These are phyloP conservation scores for apple (Malus domestica) DNA, from an alignment of 306 rosid genomes.

Conservation along the genomic window ASM211411v1 NC_041791.1:28015001-28015500, in stretches of 20 bases:
- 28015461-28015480: slow-evolving; percentile 75
- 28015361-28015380: neutral
- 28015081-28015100: slow-evolving; percentile 24
- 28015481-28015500: slow-evolving; percentile 77
- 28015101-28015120: slow-evolving; percentile 14
- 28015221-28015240: slow-evolving; percentile 96
- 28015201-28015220: slow-evolving; percentile 93
- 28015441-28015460: slow-evolving; percentile 44
- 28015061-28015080: slow-evolving; percentile 85
- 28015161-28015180: slow-evolving; percentile 65
- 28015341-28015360: neutral
- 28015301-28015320: slow-evolving; percentile 24
- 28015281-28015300: slow-evolving; percentile 92
- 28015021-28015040: slow-evolving; percentile 66
- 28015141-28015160: neutral
- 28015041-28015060: slow-evolving; percentile 51
- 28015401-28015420: neutral
- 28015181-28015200: slow-evolving; percentile 84
- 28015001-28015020: slow-evolving; percentile 72
- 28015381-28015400: neutral
- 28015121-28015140: neutral
- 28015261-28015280: slow-evolving; percentile 83
- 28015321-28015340: neutral
- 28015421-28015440: neutral
- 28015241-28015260: slow-evolving; percentile 87